These are phyloP conservation scores for Nitzschia sp. DNA, from an alignment of 108 stramenopile genomes.

Conservation along the genomic window DNA sequence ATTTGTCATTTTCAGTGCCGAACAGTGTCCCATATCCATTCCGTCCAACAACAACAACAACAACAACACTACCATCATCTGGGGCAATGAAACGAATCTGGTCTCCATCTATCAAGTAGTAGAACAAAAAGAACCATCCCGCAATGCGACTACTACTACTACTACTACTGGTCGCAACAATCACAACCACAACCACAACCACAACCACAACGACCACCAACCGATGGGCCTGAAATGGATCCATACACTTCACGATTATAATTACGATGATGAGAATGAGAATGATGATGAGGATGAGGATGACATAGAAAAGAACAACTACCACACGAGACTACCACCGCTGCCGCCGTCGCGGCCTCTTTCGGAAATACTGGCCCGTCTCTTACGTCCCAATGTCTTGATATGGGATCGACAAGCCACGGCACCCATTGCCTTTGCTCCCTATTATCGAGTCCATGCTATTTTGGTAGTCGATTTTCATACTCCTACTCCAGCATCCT, in stretches of 20 bases:
- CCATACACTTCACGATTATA: too few relatives aligned
- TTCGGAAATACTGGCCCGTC: constrained; percentile 30
- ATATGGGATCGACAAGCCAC: constrained; percentile 66
- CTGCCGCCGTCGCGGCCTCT: background rate
- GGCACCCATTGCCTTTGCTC: constrained; percentile 65
- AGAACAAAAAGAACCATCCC: background rate
- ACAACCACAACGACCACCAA: too few relatives aligned
- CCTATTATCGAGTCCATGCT: constrained; percentile 54
- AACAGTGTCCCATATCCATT: constrained; percentile 4
- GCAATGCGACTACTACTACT: background rate
- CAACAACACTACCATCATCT: background rate
- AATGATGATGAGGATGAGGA: too few relatives aligned
- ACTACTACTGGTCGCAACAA: too few relatives aligned
- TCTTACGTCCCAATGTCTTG: constrained; percentile 56
- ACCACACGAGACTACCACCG: too few relatives aligned
- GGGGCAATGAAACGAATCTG: background rate
- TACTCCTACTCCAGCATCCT: background rate
- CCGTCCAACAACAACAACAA: background rate
- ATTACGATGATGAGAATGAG: too few relatives aligned
- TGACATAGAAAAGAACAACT: too few relatives aligned
- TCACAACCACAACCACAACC: too few relatives aligned
- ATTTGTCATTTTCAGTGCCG: constrained; percentile 11
- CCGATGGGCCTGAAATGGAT: too few relatives aligned
- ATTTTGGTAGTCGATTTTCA: constrained; percentile 58
- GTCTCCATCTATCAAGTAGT: background rate